Conservation (phyloP, 1,284 basidiomycete genomes). For the Inonotus obliquus region DNA sequence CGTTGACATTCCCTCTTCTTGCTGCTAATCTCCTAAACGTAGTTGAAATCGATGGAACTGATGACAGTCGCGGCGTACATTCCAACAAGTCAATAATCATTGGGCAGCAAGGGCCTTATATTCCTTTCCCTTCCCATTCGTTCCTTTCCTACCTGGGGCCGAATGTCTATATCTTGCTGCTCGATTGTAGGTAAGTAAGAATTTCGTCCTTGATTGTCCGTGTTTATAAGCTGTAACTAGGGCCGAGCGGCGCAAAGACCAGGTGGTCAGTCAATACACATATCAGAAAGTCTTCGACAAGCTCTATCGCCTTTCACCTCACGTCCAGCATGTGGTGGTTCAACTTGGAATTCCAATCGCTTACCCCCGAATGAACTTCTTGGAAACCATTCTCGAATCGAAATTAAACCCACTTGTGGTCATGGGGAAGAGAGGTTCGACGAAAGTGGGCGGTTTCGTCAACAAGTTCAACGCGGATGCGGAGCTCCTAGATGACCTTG, state of each 20-base stretch:
- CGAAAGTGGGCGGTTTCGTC: slow-evolving; percentile 75
- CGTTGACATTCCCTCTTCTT: not conserved
- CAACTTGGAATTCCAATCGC: slow-evolving; percentile 78
- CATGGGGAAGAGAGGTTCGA: slow-evolving; percentile 56
- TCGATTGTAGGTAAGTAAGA: slow-evolving; percentile 74
- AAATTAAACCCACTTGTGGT: slow-evolving; percentile 81
- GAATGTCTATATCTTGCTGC: slow-evolving; percentile 62
- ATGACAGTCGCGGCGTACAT: slow-evolving; percentile 54
- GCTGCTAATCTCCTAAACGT: not conserved
- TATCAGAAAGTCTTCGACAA: slow-evolving; percentile 73
- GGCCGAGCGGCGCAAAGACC: slow-evolving; percentile 80
- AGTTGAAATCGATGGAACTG: slow-evolving; percentile 73
- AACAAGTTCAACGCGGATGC: slow-evolving; percentile 92
- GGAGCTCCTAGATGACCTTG: slow-evolving; percentile 88
- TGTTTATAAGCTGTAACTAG: slow-evolving; percentile 35
- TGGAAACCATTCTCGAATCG: slow-evolving; percentile 72
- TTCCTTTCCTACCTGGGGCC: slow-evolving; percentile 73
- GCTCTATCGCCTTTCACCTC: slow-evolving; percentile 49
- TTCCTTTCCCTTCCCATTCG: slow-evolving; percentile 79
- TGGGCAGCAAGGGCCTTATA: slow-evolving; percentile 71
- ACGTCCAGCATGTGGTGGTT: slow-evolving; percentile 78
- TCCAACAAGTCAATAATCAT: slow-evolving; percentile 70
- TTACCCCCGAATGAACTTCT: slow-evolving; percentile 91
- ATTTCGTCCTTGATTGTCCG: not conserved
- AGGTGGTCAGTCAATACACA: slow-evolving; percentile 69